A percentile compares a stretch with the other conserved stretches of the same genome.
phyloP scores from a whole-genome alignment of 371 early-diverging fungal genomes.

The Gilbertella persicaria region DNA sequence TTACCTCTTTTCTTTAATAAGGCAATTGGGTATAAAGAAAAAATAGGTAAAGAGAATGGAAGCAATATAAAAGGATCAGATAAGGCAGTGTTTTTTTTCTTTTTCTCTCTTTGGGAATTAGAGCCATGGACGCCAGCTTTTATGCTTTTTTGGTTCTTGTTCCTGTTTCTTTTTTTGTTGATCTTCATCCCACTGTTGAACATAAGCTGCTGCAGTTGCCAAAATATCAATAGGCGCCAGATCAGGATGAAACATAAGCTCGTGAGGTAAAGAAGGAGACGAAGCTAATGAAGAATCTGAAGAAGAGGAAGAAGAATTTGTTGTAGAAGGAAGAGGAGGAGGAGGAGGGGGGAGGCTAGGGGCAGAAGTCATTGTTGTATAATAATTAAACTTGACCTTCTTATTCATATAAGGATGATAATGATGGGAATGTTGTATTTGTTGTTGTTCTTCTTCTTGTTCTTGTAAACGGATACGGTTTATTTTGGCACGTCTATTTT shows the following conservation, averaged over 20 bases:
- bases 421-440: neutral
- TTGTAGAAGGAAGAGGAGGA: constrained; percentile 12
- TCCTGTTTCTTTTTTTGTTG: constrained; percentile 14
- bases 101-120: constrained; percentile 5
- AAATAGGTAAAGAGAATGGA: neutral
- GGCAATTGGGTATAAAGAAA: neutral
- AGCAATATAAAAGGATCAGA: constrained; percentile 1
- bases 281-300: constrained; percentile 17
- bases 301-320: constrained; percentile 21
- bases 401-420: constrained; percentile 2
- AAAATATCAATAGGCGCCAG: constrained; percentile 46
- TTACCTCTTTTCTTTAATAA: neutral
- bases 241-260: constrained; percentile 17
- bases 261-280: constrained; percentile 25
- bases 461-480: constrained; percentile 23
- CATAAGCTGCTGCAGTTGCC: constrained; percentile 50
- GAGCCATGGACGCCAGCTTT: constrained; percentile 32
- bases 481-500: constrained; percentile 31
- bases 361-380: constrained; percentile 1
- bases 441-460: constrained; percentile 13
- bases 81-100: constrained; percentile 4
- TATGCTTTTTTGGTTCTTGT: constrained; percentile 14
- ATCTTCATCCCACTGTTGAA: constrained; percentile 44
- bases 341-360: constrained; percentile 11
- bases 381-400: constrained; percentile 18